Evolutionary conservation across 306 rosid genomes (phyloP), one percentile per base, ranked within the genome.

Genomic region (Ormosia semicastrata): DNA sequence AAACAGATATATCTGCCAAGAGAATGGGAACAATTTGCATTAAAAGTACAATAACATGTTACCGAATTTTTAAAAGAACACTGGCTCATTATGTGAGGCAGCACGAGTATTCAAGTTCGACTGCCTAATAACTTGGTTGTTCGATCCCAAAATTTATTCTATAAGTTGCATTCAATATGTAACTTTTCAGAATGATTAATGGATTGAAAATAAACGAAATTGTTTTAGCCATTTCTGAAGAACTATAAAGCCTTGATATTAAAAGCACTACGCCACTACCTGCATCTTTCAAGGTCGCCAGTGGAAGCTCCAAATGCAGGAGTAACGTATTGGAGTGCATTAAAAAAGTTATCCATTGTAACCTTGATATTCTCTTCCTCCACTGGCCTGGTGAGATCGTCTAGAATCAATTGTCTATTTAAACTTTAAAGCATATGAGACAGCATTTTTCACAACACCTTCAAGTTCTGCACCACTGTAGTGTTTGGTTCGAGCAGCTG

Each of bases 371-470:
- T 93, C 83, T 96, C 97, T 91, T 96, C 99, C 85, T 93, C 99
- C 57, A 96, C 97, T 52, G 89, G 97, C 84, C 92, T 92, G 72
- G 98, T 92, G 77, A 96, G 99, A 76, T 96, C 99, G 30, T 93
- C 98, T 58, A 91, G 87, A 83, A 94, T 96, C 82, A 96, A 75
- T 83, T 93, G 99, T 83, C 97, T 90, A 89, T 96, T 93, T 79
- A 24, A 0, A 24, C 24, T 24, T 24, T 24, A 96, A 92, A 76
- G 99, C 98, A 85, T 70, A 96, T 73, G 99, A 96, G 41, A 96
- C 99, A 34, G 99, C 99, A 92, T 97, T 96, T 91, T 93, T 96
- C 41, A 96, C 99, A 84, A 96, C 99, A 85, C 99, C 99, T 91
- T 96, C 98, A 80, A 96, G 97, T 91, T 96, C 99, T 14, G 99